Evolutionary conservation across 805 yeast species (phyloP), one percentile per base, ranked within the genome.

Genomic region (Babjeviella inositovora): DNA sequence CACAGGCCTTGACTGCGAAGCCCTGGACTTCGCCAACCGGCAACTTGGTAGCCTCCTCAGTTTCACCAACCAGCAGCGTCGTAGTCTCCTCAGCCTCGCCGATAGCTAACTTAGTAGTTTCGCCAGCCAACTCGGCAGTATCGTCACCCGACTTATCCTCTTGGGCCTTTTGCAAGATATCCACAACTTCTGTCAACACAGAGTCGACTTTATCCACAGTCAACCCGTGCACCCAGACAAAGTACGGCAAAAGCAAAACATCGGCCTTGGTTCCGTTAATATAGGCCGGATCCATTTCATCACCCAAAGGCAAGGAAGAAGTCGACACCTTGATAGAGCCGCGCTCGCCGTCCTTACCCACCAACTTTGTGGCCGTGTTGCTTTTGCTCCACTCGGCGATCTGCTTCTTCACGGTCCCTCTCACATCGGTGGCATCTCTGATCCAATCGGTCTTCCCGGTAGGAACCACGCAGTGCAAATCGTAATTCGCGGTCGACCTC

Each of bases 401-500:
- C 7, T 45, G 50, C 17, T 55, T 32, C 18, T 70, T 62, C 17
- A 75, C 50, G 0, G 70, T 53, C 3, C 53, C 47, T 13, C 38
- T 24, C 15, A 59, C 64, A 7, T 57, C 52, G 6, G 60, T 54
- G 3, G 93, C 80, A 38, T 77, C 77, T 30, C 68, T 87, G 9
- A 49, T 53, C 98, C 98, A 87, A 45, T 87, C 93, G 0, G 64
- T 41, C 33, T 71, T 70, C 7, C 90, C 92, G 0, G 96, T 84
- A 2, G 94, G 76, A 0, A 85, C 71, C 16, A 87, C 48, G 12
- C 82, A 51, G 34, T 85, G 96, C 13, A 75, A 39, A 3, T 70
- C 73, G 20, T 69, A 70, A 1, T 77, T 70, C 31, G 61, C 62
- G 0, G 93, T 70, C 5, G 85, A 58, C 28, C 75, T 72, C 67